Evolutionary conservation across 106 monocot genomes (phyloP), one percentile per base, ranked within the genome.

Genomic region (Alisma plantagoaquatica): DNA sequence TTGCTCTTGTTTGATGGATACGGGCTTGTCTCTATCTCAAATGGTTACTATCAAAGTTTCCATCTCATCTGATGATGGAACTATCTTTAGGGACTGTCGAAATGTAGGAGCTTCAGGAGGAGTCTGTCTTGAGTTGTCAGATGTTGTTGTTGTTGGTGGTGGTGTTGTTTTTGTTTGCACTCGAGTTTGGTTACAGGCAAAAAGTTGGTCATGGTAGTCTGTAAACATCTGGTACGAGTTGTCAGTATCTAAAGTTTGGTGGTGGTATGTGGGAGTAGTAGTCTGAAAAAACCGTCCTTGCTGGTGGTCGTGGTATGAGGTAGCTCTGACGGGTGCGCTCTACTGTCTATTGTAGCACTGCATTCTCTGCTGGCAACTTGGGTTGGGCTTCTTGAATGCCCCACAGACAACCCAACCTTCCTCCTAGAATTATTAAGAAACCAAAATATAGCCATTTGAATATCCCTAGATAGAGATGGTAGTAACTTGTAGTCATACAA

Each of bases 331-430:
- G 16, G 42, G 29, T 4, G 21, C 55, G 20, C n/a, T n/a, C n/a
- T n/a, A n/a, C n/a, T n/a, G n/a, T n/a, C 21, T 19, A 45, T 29
- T 43, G 62, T 24, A 57, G 32, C n/a, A n/a, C n/a, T 38, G 20
- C 30, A 50, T 60, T 22, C 27, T 62, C 21, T 61, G 43, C n/a
- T n/a, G n/a, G n/a, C n/a, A n/a, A 9, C 41, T 57, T 2, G 74
- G 61, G 56, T 14, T 57, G 61, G 67, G 74, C 24, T 74, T 74
- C 60, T 29, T 62, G 43, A 74, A 74, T 33, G 74, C 74, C 28
- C 62, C 25, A 28, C 74, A 74, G 4, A 74, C 61, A 29, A 74
- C 74, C 74, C 74, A 74, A 41, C 74, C 74, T 62, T 74, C 74
- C 51, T 68, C 67, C 74, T 74, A 56, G n/a, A n/a, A n/a, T n/a